These are phyloP conservation scores for Globisporangium paroecandrum DNA, from an alignment of 352 stramenopile genomes.

Conservation along the genomic window DNA sequence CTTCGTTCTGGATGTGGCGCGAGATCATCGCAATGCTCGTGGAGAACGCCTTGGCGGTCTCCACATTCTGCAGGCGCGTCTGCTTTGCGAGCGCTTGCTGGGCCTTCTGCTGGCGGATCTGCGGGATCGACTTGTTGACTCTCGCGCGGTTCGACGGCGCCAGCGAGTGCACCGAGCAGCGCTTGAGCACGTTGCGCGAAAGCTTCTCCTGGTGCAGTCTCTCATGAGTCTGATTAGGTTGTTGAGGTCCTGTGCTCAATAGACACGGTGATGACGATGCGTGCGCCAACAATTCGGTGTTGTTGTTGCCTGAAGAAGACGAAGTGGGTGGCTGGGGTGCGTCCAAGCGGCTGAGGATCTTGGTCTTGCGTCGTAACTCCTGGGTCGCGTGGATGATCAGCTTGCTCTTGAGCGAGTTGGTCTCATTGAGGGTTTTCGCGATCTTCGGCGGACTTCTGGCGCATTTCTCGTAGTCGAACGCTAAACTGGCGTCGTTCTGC, in stretches of 20 bases:
- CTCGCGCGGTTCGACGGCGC: slow-evolving; percentile 32
- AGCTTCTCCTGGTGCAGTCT: slow-evolving; percentile 37
- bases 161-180: slow-evolving; percentile 26
- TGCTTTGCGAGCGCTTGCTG: slow-evolving; percentile 32
- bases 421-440: slow-evolving; percentile 21
- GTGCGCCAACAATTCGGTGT: neutral
- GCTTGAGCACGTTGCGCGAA: slow-evolving; percentile 27
- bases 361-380: slow-evolving; percentile 29
- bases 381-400: slow-evolving; percentile 34
- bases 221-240: slow-evolving; percentile 18
- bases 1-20: slow-evolving; percentile 66
- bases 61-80: slow-evolving; percentile 31
- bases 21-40: slow-evolving; percentile 76
- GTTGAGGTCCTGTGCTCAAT: neutral
- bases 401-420: slow-evolving; percentile 24
- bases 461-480: slow-evolving; percentile 53
- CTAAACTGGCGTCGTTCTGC: slow-evolving; percentile 30
- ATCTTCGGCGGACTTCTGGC: slow-evolving; percentile 21
- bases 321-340: too few species aligned
- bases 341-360: slow-evolving; percentile 24
- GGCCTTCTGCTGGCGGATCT: slow-evolving; percentile 28
- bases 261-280: slow-evolving; percentile 7
- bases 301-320: neutral
- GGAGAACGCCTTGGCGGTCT: slow-evolving; percentile 59
- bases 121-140: slow-evolving; percentile 23